Conservation (phyloP, 371 early-diverging fungal genomes). For the Phascolomyces articulosus region DNA sequence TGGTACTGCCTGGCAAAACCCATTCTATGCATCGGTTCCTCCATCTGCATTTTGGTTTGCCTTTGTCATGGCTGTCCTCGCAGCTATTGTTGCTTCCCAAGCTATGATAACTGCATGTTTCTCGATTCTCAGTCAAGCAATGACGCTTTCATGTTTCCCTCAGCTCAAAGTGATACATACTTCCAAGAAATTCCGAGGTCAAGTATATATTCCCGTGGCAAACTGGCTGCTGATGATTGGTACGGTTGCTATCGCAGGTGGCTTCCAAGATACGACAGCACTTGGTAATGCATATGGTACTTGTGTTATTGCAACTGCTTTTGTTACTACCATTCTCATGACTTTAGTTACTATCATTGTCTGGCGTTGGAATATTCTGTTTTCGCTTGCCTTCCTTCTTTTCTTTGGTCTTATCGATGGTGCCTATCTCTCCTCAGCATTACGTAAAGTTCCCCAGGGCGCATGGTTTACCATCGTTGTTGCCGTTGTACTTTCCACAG, state of each 20-base stretch:
- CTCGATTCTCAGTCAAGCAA: slow-evolving; percentile 59
- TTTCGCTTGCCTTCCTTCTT: slow-evolving; percentile 26
- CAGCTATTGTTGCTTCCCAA: slow-evolving; percentile 65
- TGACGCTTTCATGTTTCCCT: slow-evolving; percentile 57
- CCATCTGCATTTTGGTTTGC: slow-evolving; percentile 29
- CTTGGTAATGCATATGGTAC: slow-evolving; percentile 39
- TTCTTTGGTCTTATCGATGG: slow-evolving; percentile 34
- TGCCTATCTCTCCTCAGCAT: slow-evolving; percentile 31
- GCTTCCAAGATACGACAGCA: slow-evolving; percentile 39
- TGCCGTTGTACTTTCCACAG: slow-evolving; percentile 15
- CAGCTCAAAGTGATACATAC: slow-evolving; percentile 52
- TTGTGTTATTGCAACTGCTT: slow-evolving; percentile 25
- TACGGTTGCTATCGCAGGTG: slow-evolving; percentile 40
- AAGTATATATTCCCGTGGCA: slow-evolving; percentile 58
- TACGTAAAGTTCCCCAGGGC: slow-evolving; percentile 32
- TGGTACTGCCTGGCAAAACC: slow-evolving; percentile 18
- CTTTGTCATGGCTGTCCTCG: slow-evolving; percentile 49
- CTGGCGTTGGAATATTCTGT: slow-evolving; percentile 28
- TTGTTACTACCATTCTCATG: slow-evolving; percentile 35
- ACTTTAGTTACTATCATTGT: slow-evolving; percentile 28
- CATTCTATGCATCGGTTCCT: slow-evolving; percentile 24
- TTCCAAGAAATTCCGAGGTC: slow-evolving; percentile 35
- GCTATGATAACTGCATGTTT: slow-evolving; percentile 61
- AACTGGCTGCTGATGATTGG: slow-evolving; percentile 50
- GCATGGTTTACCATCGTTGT: slow-evolving; percentile 40